Percentiles rank a stretch among this genome's conserved stretches.
phyloP scores from a whole-genome alignment of 495 filamentous ascomycete species.

The Penicillium atrosanguineum region DNA sequence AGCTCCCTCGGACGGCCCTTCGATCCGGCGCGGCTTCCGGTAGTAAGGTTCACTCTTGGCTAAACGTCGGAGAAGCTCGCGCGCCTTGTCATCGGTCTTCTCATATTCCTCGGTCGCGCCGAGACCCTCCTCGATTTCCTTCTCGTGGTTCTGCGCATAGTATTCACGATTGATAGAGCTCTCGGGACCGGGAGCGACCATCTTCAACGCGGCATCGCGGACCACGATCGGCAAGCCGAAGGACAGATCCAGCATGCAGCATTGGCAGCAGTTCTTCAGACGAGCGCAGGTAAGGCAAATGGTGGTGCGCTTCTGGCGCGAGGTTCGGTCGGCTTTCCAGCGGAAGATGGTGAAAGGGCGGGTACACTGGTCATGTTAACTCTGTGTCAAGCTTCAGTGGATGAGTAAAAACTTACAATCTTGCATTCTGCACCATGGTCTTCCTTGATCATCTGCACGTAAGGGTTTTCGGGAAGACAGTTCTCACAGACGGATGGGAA shows the following conservation, averaged over 20 bases:
- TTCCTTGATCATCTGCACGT: constrained; percentile 98
- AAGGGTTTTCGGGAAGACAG: constrained; percentile 94
- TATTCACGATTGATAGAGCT: constrained; percentile 94
- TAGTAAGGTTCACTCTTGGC: constrained; percentile 95
- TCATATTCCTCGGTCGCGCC: constrained; percentile 85
- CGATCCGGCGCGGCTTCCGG: constrained; percentile 71
- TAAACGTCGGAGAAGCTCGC: constrained; percentile 79
- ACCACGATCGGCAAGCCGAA: constrained; percentile 93
- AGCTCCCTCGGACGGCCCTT: constrained; percentile 44
- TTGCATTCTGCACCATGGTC: constrained; percentile 77
- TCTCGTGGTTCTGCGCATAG: constrained; percentile 95
- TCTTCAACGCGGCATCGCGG: constrained; percentile 94
- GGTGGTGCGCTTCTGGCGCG: constrained; percentile 81
- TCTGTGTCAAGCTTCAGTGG: not conserved
- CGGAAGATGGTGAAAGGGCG: constrained; percentile 94
- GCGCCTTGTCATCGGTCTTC: constrained; percentile 93
- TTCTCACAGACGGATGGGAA: constrained; percentile 65
- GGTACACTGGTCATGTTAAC: constrained; percentile 59
- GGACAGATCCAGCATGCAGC: constrained; percentile 95
- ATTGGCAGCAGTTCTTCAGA: constrained; percentile 97
- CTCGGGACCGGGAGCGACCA: constrained; percentile 88
- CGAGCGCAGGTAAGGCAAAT: constrained; percentile 95
- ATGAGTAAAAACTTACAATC: constrained; percentile 35
- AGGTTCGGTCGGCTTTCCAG: constrained; percentile 88
- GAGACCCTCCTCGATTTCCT: constrained; percentile 86